These are phyloP conservation scores for Tetracentron sinense DNA, from an alignment of 164 flowering plant genomes.

Conservation along the genomic window DNA sequence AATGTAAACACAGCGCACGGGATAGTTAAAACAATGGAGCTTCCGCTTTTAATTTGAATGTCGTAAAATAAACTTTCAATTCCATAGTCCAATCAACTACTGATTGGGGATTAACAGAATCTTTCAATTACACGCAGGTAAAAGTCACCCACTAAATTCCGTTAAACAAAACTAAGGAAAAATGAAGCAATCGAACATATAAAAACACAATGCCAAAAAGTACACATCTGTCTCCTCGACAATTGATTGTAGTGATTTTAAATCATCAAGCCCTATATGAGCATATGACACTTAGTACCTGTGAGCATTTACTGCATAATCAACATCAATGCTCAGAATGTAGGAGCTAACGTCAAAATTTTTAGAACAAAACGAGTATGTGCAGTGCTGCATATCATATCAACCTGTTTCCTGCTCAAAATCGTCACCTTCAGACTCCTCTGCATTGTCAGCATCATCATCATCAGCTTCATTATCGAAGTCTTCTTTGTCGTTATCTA, in stretches of 20 bases:
- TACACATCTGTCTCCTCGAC: not conserved
- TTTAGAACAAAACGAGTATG: no score
- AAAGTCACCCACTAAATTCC: no score
- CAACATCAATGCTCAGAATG: no score
- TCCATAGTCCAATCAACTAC: not conserved
- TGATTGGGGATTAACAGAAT: not conserved
- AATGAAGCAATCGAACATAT: not conserved
- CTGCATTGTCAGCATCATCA: conserved; percentile 87
- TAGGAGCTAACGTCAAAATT: no score
- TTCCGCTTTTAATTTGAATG: no score
- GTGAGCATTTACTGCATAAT: no score
- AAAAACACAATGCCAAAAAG: not conserved
- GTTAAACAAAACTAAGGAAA: not conserved
- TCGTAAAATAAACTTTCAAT: not conserved
- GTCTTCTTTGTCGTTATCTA: conserved; percentile 79
- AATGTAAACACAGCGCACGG: no score
- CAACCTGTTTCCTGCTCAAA: conserved; percentile 91
- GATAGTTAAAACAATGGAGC: no score
- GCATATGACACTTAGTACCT: no score
- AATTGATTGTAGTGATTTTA: not conserved
- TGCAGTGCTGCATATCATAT: conserved; percentile 12
- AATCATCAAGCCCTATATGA: not conserved
- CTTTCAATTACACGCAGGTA: not conserved
- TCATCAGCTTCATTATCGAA: conserved; percentile 85
- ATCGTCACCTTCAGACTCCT: conserved; percentile 94